Base-by-base conservation (phyloP, 495 filamentous ascomycete genomes). In the Parachaetomium inaequale region DNA sequence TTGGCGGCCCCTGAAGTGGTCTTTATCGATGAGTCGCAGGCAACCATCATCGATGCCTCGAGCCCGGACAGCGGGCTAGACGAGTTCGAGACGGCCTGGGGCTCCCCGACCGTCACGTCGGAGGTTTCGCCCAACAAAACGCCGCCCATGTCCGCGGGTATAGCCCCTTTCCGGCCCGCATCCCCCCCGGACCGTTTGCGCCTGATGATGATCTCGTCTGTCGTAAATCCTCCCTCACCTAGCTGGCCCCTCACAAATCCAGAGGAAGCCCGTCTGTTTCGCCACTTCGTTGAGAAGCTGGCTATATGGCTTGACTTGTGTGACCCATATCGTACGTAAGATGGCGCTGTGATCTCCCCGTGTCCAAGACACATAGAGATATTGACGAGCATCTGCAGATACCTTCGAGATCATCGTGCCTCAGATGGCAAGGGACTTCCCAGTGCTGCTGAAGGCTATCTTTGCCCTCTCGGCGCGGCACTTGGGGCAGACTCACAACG, bases 301-400 rank as follows among this genome's bases (percentile, higher is more conserved):
- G 79, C 80, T 11, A 74, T 72, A 2, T 83, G 78, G 83, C 76
- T 85, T 47, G 84, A 87, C 62, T 73, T 85, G 19, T 86, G 83
- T 55, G 84, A 86, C 65, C 76, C 78, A 12, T 29, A 55, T 10
- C 72, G 64, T 66, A 51, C 23, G 59, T 53, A 2, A 47, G 2
- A 19, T 12, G 11, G n/a, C 32, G 14, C 19, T 6, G 23, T 4
- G 12, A 46, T 2, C 40, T 19, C 15, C 6, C 17, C 17, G 7
- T 38, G 15, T n/a, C 26, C 47, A 1, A n/a, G 47, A 26, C 21
- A 31, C 38, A n/a, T 0, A 23, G 26, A 5, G 19, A 46, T 46
- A 17, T 17, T 43, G 15, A 59, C 23, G 11, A 15, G 5, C 15
- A 1, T 3, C 3, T 17, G 1, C 70, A 42, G 76, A 76, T 54